Conservation (phyloP, 495 filamentous ascomycete genomes). For the Tuber melanosporum region DNA sequence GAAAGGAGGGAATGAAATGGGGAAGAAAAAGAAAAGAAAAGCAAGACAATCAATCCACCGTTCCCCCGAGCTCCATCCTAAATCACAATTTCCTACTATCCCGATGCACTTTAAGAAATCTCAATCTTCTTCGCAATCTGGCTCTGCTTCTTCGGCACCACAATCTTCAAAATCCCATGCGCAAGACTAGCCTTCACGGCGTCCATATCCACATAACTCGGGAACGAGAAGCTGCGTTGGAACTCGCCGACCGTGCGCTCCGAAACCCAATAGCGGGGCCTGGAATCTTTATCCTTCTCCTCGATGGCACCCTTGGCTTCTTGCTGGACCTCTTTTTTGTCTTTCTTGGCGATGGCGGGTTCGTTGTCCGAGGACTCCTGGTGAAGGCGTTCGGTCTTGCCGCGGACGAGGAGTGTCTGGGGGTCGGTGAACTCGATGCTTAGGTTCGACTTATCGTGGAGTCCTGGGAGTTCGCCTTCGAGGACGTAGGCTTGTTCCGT, state of each 20-base stretch:
- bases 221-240: conserved; percentile 72
- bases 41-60: background rate
- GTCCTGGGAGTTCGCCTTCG: conserved; percentile 78
- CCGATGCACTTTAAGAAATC: conserved; percentile 48
- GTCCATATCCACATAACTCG: conserved; percentile 68
- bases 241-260: conserved; percentile 81
- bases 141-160: conserved; percentile 70
- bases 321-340: conserved; percentile 37
- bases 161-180: conserved; percentile 66
- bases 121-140: conserved; percentile 52
- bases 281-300: conserved; percentile 44
- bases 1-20: background rate
- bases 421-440: conserved; percentile 78
- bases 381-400: conserved; percentile 55
- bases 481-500: conserved; percentile 63
- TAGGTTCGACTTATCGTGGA: conserved; percentile 59
- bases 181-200: conserved; percentile 66
- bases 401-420: conserved; percentile 67
- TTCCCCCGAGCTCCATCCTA: background rate
- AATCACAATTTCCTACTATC: background rate
- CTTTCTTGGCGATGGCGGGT: conserved; percentile 8
- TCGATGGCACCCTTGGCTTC: conserved; percentile 33
- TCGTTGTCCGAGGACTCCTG: conserved; percentile 32
- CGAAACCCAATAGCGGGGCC: conserved; percentile 61
- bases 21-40: background rate